Percentiles rank a stretch among this genome's conserved stretches.
Evolutionary conservation across 345 rosid genomes (phyloP).

Genomic region (Lenwebbia sp.): DNA sequence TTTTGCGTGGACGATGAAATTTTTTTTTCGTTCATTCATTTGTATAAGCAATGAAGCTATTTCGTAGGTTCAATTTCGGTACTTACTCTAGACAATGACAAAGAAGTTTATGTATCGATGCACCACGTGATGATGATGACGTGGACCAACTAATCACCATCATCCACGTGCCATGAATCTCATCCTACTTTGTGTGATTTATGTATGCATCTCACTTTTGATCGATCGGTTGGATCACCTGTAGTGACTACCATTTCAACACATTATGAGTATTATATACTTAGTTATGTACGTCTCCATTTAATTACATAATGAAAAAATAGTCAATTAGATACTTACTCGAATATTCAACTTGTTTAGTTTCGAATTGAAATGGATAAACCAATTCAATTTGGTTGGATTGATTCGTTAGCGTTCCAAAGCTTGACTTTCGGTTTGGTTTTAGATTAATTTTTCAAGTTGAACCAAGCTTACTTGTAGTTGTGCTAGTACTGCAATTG

Average conservation of each 20-base stretch:
- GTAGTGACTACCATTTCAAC: background rate
- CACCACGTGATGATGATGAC: background rate
- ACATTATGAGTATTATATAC: background rate
- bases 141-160: background rate
- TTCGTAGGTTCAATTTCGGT: background rate
- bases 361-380: background rate
- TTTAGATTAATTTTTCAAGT: background rate
- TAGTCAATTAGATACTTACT: background rate
- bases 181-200: background rate
- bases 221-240: background rate
- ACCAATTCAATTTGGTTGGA: background rate
- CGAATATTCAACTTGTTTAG: background rate
- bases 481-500: background rate
- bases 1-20: background rate
- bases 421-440: background rate
- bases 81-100: too few relatives aligned
- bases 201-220: background rate
- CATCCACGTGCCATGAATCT: background rate
- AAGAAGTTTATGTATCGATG: background rate
- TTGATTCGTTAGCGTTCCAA: background rate
- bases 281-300: background rate
- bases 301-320: background rate
- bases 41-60: background rate
- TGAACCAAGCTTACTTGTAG: background rate
- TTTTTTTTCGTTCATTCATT: too few relatives aligned